Evolutionary conservation across 2,329 filamentous ascomycete species (phyloP).

Genomic region (Claviceps citrina): DNA sequence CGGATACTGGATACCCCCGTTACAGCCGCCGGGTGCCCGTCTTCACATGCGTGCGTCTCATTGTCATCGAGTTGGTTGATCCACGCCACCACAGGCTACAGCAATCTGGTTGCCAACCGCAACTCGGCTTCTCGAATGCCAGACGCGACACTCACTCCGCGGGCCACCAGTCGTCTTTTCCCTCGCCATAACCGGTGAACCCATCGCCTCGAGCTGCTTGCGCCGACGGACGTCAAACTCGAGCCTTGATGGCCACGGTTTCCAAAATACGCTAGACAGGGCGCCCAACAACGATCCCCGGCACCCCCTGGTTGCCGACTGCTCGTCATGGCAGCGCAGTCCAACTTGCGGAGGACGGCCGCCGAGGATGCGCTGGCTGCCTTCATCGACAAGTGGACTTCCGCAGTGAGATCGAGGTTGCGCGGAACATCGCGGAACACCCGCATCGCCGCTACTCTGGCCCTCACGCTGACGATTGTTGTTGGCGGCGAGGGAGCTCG

Average conservation of each 20-base stretch:
- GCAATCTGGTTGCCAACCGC: not conserved
- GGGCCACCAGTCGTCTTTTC: not conserved
- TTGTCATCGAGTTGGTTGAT: not conserved
- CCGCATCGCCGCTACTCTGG: constrained; percentile 60
- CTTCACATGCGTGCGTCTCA: constrained; percentile 4
- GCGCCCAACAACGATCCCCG: not conserved
- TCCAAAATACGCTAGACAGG: not conserved
- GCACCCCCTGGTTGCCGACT: not conserved
- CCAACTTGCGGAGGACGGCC: constrained; percentile 54
- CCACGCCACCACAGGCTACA: not conserved
- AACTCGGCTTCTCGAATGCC: not conserved
- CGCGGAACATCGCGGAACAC: constrained; percentile 53
- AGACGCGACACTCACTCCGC: not conserved
- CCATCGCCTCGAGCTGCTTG: not conserved
- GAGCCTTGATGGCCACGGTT: not conserved
- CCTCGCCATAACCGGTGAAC: not conserved
- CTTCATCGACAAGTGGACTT: constrained; percentile 45
- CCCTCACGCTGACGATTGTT: constrained; percentile 64
- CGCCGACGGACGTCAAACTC: not conserved
- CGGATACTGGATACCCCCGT: too few species aligned
- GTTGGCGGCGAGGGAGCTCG: constrained; percentile 64
- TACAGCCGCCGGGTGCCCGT: not conserved
- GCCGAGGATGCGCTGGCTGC: constrained; percentile 52
- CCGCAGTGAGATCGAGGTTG: constrained; percentile 37
- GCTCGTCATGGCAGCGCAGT: constrained; percentile 64